A percentile compares a stretch with the other conserved stretches of the same genome.
Conservation (phyloP, 1,284 basidiomycete species). For the Meira nashicola region DNA sequence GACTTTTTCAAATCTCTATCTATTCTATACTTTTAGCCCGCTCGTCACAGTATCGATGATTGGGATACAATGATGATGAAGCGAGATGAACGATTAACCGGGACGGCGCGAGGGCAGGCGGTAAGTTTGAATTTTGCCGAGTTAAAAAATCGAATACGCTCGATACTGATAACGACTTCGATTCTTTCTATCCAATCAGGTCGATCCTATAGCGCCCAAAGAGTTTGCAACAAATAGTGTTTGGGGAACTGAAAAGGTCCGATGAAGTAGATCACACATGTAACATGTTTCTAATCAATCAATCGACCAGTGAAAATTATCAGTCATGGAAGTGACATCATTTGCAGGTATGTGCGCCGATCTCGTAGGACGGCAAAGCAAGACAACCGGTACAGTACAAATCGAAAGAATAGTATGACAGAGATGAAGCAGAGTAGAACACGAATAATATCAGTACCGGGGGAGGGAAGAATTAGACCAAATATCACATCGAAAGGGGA, state of each 20-base stretch:
- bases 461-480: not conserved
- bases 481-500: conserved; percentile 1
- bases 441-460: conserved; percentile 4
- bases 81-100: conserved; percentile 49
- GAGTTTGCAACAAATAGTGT: conserved; percentile 48
- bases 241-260: conserved; percentile 42
- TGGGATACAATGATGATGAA: conserved; percentile 53
- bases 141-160: not conserved
- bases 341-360: no score
- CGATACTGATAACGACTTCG: not conserved
- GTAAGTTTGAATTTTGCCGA: conserved; percentile 26
- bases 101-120: conserved; percentile 45
- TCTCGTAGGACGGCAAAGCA: no score
- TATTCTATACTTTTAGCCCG: conserved; percentile 24
- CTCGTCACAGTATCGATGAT: conserved; percentile 48
- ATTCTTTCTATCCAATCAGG: conserved; percentile 17
- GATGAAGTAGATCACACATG: conserved; percentile 1
- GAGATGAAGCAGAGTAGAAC: not conserved
- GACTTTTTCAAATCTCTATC: no score
- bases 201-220: conserved; percentile 40
- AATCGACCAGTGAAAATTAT: no score
- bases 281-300: no score
- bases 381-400: not conserved
- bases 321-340: no score
- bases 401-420: not conserved